These are phyloP conservation scores for Astragalus membranaceus DNA, from an alignment of 306 rosid species.

Conservation along the genomic window DNA sequence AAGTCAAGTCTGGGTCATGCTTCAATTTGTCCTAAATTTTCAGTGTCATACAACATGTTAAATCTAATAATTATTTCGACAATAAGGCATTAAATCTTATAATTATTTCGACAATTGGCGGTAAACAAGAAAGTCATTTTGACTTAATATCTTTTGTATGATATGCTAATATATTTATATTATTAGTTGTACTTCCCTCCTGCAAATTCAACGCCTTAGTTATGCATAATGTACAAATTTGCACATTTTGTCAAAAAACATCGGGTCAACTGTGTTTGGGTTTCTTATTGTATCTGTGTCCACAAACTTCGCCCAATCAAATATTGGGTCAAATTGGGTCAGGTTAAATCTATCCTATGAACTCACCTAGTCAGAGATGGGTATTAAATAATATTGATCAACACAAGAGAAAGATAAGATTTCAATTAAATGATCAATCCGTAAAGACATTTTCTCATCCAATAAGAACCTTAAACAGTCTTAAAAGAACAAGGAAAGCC, in stretches of 20 bases:
- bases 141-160: too few relatives aligned
- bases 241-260: neutral
- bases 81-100: neutral
- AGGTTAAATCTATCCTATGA: neutral
- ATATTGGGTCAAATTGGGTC: neutral
- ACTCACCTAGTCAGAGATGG: neutral
- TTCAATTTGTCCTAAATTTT: neutral
- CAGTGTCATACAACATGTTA: neutral
- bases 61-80: neutral
- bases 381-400: neutral
- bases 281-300: neutral
- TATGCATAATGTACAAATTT: neutral
- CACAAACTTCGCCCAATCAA: too few relatives aligned
- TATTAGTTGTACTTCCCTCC: too few relatives aligned
- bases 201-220: neutral
- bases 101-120: neutral
- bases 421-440: neutral
- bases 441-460: neutral
- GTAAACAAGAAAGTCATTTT: neutral
- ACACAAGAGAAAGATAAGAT: neutral
- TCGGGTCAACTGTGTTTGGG: neutral
- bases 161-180: neutral
- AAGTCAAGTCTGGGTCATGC: neutral
- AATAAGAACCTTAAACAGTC: neutral
- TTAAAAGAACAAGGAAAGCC: neutral